phyloP scores from a whole-genome alignment of 345 rosid genomes.

The Atalantia buxifolia region DNA sequence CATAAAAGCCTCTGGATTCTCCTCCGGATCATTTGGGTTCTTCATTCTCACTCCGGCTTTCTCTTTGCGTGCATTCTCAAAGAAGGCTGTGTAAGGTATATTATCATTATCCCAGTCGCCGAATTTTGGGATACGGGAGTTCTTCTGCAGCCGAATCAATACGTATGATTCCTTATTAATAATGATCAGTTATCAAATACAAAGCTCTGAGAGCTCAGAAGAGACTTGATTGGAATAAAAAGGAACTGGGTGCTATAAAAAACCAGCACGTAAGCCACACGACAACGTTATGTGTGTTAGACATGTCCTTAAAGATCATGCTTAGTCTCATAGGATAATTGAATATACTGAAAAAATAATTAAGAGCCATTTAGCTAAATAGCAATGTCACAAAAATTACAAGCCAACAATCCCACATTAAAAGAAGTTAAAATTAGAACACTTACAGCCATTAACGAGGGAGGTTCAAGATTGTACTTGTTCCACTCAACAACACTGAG shows the following conservation, averaged over 20 bases:
- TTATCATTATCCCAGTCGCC: conserved; percentile 57
- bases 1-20: conserved; percentile 45
- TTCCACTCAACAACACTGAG: neutral
- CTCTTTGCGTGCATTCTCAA: conserved; percentile 53
- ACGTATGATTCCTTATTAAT: too few species aligned
- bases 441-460: conserved; percentile 30
- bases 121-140: conserved; percentile 45
- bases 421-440: neutral
- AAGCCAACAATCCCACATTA: neutral
- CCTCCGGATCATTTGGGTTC: conserved; percentile 58
- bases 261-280: too few species aligned
- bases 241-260: too few species aligned
- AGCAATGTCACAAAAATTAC: neutral
- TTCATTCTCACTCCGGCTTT: conserved; percentile 32
- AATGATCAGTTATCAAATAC: neutral
- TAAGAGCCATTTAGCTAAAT: neutral
- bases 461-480: neutral
- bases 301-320: too few species aligned
- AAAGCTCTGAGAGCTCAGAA: too few species aligned
- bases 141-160: conserved; percentile 26
- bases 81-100: conserved; percentile 44
- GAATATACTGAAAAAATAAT: neutral
- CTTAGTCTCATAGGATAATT: too few species aligned
- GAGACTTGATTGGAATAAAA: too few species aligned
- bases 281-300: too few species aligned